Base-by-base conservation (phyloP, 2,329 filamentous ascomycete genomes). In the Fonsecaea multimorphosa region DNA sequence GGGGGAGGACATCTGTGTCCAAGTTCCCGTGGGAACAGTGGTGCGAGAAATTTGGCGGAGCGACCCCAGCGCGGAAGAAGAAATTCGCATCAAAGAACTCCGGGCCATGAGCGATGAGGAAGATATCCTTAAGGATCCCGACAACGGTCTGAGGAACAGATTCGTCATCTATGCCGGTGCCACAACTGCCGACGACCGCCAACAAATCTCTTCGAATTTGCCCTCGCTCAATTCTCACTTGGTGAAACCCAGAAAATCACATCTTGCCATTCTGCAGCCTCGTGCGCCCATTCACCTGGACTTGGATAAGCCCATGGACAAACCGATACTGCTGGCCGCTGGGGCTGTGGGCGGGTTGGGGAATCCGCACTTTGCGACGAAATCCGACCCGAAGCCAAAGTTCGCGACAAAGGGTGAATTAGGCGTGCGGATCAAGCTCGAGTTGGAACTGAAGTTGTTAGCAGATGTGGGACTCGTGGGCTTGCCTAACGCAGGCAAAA, bases 381-480 rank as follows among this genome's bases (percentile, higher is more conserved):
- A 89, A 61, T 85, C 88, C n/a, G 85, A 87, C 57, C 86, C 87
- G 2, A 85, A 90, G 49, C 95, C 95, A 0, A 89, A 94, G 73
- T 96, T 93, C 76, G 95, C 94, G 5, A 97, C 93, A 0, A 91
- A 88, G 71, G 95, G 95, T 49, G 92, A 96, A 71, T 83, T 86
- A 12, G 91, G 92, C 40, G 87, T 95, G 73, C 89, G 86, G 44
- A 82, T 99, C 74, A 88, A 89, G 55, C 80, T 99, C 38, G 89
- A 96, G 75, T 85, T 99, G 14, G 95, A 99, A 77, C 85, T 99
- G 68, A 98, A 97, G 82, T 86, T 99, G 9, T 87, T 99, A 46
- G 95, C 95, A 4, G 95, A 99, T 78, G 90, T 99, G 7, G 95
- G 95, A 0, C 85, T 99, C 1, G 95, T 99, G 16, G 95, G 95